Evolutionary conservation across 768 basidiomycete species (phyloP).

Genomic region (Termitomyces heimii): DNA sequence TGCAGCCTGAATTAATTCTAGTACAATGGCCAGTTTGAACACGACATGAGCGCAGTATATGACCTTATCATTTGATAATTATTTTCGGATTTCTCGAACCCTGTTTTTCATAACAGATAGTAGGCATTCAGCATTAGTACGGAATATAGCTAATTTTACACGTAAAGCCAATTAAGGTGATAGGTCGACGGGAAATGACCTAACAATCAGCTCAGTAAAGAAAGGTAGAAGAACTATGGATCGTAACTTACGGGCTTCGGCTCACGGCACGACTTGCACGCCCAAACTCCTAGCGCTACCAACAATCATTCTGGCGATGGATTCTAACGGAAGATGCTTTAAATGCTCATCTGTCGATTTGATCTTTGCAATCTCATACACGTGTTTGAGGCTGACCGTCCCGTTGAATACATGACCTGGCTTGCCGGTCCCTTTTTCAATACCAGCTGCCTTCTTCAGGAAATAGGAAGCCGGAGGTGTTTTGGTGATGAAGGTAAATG

Average conservation of each 20-base stretch:
- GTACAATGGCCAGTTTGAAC: conserved; percentile 3
- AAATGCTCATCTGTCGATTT: conserved; percentile 88
- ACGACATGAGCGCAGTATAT: not conserved
- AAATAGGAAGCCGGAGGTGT: conserved; percentile 88
- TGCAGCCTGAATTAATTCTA: conserved; percentile 1
- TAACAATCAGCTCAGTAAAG: conserved; percentile 7
- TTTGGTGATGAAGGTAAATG: conserved; percentile 91
- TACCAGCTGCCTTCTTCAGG: conserved; percentile 83
- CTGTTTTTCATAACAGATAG: conserved; percentile 7
- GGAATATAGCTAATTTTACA: conserved; percentile 15
- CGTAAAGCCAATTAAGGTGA: conserved; percentile 8
- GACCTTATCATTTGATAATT: conserved; percentile 3
- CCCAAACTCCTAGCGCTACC: conserved; percentile 89
- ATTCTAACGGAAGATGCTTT: conserved; percentile 81
- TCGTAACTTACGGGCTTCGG: conserved; percentile 14
- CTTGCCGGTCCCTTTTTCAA: conserved; percentile 85
- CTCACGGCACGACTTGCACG: conserved; percentile 83
- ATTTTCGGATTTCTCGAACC: conserved; percentile 4
- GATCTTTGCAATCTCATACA: conserved; percentile 98
- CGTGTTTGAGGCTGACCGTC: conserved; percentile 90
- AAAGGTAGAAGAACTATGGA: conserved; percentile 11
- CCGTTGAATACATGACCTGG: conserved; percentile 75
- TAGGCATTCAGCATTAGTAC: conserved; percentile 13
- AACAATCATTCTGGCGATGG: conserved; percentile 82
- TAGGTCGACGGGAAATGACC: conserved; percentile 3